phyloP scores from a whole-genome alignment of 2,329 filamentous ascomycete species.

The Volutella citrinella region DNA sequence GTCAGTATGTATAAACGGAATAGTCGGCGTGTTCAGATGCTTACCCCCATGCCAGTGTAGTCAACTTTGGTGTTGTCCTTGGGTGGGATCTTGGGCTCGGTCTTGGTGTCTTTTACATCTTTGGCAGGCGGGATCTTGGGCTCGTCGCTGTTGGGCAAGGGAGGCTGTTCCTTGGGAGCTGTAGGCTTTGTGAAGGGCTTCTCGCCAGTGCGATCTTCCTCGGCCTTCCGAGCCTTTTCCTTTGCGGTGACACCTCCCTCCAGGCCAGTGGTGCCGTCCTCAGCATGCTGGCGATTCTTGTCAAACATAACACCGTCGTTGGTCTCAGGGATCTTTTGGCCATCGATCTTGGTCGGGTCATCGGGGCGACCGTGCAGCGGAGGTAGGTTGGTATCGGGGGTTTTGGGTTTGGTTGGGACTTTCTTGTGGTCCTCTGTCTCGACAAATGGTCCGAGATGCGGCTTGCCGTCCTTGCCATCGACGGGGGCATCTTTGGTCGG shows the following conservation, averaged over 20 bases:
- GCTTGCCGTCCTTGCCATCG: conserved; percentile 90
- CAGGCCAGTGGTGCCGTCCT: conserved; percentile 83
- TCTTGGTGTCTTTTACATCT: conserved; percentile 36
- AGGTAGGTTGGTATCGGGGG: conserved; percentile 38
- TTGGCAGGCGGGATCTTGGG: conserved; percentile 55
- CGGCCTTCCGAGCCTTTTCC: conserved; percentile 68
- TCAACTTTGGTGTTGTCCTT: conserved; percentile 37
- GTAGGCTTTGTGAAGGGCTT: conserved; percentile 73
- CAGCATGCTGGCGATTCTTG: conserved; percentile 69
- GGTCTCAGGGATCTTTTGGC: conserved; percentile 58
- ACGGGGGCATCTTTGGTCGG: conserved; percentile 77
- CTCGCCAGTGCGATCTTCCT: conserved; percentile 63
- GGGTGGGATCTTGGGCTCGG: conserved; percentile 23
- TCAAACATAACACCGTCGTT: conserved; percentile 93
- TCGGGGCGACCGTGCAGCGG: conserved; percentile 47
- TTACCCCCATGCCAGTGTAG: conserved; percentile 36
- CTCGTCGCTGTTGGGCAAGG: conserved; percentile 77
- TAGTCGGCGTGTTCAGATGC: conserved; percentile 1
- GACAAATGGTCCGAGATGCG: conserved; percentile 81
- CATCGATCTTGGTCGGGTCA: conserved; percentile 54
- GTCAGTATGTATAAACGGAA: conserved; percentile 13
- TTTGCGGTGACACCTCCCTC: conserved; percentile 89
- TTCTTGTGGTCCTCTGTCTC: conserved; percentile 43
- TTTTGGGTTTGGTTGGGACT: conserved; percentile 18
- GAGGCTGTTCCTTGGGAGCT: conserved; percentile 80